Percentiles rank a stretch among this genome's conserved stretches.
These are phyloP conservation scores for Neobulgaria alba DNA, from an alignment of 2,329 filamentous ascomycete species.

Conservation along the genomic window DNA sequence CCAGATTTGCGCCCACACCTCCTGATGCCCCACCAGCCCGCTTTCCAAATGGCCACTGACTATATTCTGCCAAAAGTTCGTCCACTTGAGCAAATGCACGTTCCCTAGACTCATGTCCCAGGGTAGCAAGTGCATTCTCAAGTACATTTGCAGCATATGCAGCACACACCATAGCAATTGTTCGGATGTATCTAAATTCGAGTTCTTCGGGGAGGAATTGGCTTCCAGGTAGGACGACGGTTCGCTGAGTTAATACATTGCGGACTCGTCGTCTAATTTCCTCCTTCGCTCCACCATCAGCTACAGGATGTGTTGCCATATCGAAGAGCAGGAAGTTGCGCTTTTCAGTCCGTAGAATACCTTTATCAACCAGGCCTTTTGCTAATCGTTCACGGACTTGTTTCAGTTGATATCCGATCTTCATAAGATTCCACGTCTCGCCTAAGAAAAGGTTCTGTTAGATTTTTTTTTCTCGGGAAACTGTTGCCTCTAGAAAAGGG, in stretches of 20 bases:
- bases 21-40: constrained; percentile 63
- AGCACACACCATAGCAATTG: constrained; percentile 92
- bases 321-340: constrained; percentile 99
- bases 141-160: constrained; percentile 97
- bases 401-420: constrained; percentile 99
- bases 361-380: constrained; percentile 97
- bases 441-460: constrained; percentile 42
- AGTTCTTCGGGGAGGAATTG: constrained; percentile 90
- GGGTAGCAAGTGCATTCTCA: constrained; percentile 89
- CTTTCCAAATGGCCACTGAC: constrained; percentile 91
- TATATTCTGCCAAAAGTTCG: constrained; percentile 90
- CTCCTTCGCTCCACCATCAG: constrained; percentile 93
- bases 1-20: constrained; percentile 86
- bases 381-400: constrained; percentile 96
- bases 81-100: constrained; percentile 95
- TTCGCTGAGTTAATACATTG: constrained; percentile 86
- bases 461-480: constrained; percentile 6
- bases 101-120: constrained; percentile 90
- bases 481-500: constrained; percentile 3
- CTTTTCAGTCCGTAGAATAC: constrained; percentile 96
- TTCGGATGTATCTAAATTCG: constrained; percentile 88
- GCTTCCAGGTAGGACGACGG: constrained; percentile 76
- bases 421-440: constrained; percentile 99
- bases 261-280: constrained; percentile 90
- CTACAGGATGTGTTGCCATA: constrained; percentile 98